Conservation (phyloP, 2,329 filamentous ascomycete genomes). For the Hypoxylon sp. region DNA sequence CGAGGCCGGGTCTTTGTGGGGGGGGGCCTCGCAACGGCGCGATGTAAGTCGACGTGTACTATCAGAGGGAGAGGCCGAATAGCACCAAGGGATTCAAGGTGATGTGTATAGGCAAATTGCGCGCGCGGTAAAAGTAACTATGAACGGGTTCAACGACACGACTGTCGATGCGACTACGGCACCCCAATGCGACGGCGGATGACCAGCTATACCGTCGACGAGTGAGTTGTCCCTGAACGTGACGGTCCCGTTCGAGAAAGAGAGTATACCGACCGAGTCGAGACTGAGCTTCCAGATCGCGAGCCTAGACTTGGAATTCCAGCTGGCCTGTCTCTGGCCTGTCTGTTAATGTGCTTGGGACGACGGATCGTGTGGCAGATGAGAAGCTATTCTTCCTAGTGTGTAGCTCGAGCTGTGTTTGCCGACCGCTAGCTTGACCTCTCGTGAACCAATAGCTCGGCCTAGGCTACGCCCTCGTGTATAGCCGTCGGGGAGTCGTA, state of each 20-base stretch:
- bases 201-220: conserved; percentile 13
- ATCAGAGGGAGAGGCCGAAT: conserved; percentile 10
- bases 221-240: conserved; percentile 22
- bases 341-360: conserved; percentile 14
- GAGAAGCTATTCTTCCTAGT: conserved; percentile 18
- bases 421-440: conserved; percentile 29
- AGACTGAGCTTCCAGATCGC: conserved; percentile 9
- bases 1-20: conserved; percentile 24
- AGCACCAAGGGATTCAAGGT: conserved; percentile 11
- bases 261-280: conserved; percentile 9
- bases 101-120: conserved; percentile 8
- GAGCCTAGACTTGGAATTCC: conserved; percentile 18
- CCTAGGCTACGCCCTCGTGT: conserved; percentile 24
- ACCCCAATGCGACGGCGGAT: conserved; percentile 3
- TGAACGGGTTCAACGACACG: conserved; percentile 3
- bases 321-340: conserved; percentile 18
- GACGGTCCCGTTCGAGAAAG: conserved; percentile 11
- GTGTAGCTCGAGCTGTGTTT: conserved; percentile 18
- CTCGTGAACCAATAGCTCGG: conserved; percentile 31
- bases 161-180: conserved; percentile 6
- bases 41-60: conserved; percentile 21
- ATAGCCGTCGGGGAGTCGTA: conserved; percentile 9
- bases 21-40: conserved; percentile 1
- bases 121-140: not conserved
- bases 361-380: conserved; percentile 21